phyloP scores from a whole-genome alignment of 805 yeast genomes.

The Wickerhamomyces pijperi region DNA sequence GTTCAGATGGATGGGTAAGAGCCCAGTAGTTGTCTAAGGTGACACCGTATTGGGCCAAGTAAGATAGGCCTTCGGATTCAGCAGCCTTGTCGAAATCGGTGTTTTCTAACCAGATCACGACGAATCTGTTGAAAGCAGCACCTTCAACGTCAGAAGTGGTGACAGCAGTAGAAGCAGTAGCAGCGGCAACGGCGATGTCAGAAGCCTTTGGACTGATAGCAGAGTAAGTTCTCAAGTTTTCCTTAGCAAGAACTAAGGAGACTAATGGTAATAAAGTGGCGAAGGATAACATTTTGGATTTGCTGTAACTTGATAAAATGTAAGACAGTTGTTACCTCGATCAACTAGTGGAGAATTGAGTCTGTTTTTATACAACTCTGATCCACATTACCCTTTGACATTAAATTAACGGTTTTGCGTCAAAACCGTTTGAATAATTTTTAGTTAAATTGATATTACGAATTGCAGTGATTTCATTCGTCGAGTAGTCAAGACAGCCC shows the following conservation, averaged over 20 bases:
- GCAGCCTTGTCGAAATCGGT: constrained; percentile 41
- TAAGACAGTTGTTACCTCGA: too few species aligned
- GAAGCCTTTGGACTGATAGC: constrained; percentile 4
- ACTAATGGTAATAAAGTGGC: neutral
- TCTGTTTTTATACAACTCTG: too few species aligned
- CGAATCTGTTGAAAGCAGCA: constrained; percentile 27
- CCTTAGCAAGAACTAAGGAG: neutral
- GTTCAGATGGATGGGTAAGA: constrained; percentile 42
- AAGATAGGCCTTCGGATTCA: constrained; percentile 30
- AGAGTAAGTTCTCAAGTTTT: constrained; percentile 6
- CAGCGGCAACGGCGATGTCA: constrained; percentile 5
- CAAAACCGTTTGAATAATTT: too few species aligned
- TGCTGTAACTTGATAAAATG: neutral
- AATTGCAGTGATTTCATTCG: too few species aligned
- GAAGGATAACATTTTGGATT: neutral
- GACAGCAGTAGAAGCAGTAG: constrained; percentile 11
- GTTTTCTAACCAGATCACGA: constrained; percentile 39
- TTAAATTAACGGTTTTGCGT: too few species aligned
- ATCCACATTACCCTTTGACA: too few species aligned
- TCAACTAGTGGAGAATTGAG: too few species aligned
- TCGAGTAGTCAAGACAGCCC: too few species aligned
- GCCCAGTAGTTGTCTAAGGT: constrained; percentile 40
- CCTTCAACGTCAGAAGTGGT: constrained; percentile 28
- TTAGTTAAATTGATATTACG: too few species aligned
- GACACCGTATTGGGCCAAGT: constrained; percentile 33